phyloP scores from a whole-genome alignment of 2,329 filamentous ascomycete species.

The Tolypocladium cylindrosporum region DNA sequence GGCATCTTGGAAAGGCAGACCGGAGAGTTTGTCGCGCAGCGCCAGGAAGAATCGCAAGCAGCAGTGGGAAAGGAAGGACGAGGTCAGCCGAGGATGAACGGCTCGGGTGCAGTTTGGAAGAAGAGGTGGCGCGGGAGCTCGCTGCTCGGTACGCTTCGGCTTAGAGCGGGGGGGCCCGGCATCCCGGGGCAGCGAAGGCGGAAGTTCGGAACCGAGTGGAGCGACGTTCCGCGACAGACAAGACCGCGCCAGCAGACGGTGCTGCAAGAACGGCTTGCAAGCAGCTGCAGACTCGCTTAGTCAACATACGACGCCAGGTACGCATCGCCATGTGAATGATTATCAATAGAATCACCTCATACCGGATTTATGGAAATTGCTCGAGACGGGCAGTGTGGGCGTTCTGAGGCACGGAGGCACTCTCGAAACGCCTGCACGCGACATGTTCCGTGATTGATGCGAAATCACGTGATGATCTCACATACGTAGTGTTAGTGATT shows the following conservation, averaged over 20 bases:
- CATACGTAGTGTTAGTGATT: constrained; percentile 3
- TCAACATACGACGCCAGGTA: neutral
- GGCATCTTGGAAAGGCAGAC: constrained; percentile 14
- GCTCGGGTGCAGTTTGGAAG: neutral
- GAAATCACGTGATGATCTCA: constrained; percentile 1
- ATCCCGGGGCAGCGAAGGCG: neutral
- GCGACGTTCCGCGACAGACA: neutral
- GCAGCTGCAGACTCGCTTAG: neutral
- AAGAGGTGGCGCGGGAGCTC: constrained; percentile 4
- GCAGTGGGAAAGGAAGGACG: neutral
- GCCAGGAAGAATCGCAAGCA: neutral
- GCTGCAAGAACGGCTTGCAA: neutral
- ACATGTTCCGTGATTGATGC: neutral
- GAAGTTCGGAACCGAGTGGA: neutral
- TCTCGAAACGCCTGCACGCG: neutral
- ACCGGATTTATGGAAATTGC: neutral
- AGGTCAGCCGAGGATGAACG: neutral
- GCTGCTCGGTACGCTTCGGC: constrained; percentile 26
- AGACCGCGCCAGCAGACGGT: neutral
- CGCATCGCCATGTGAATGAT: neutral
- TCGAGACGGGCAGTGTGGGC: neutral
- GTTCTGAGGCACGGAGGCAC: neutral
- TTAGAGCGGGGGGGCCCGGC: constrained; percentile 18
- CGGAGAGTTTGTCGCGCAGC: neutral
- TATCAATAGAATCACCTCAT: neutral